These are phyloP conservation scores for Debaryomyces prosopidis DNA, from an alignment of 805 yeast species.

Conservation along the genomic window DNA sequence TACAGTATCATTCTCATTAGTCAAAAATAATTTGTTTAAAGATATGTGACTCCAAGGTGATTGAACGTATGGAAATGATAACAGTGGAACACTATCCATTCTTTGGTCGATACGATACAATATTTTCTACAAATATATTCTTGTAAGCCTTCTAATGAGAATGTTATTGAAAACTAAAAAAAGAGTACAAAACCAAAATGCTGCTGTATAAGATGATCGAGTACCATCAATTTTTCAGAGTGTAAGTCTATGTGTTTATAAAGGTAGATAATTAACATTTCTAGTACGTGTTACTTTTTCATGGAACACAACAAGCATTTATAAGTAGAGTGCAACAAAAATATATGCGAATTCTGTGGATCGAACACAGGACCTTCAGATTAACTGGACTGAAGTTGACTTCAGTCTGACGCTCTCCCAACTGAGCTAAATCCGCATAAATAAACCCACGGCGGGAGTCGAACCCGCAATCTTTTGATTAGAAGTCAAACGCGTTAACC, in stretches of 20 bases:
- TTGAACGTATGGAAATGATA: constrained; percentile 29
- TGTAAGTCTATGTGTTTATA: no score
- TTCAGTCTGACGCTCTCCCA: constrained; percentile 41
- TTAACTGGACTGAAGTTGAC: constrained; percentile 25
- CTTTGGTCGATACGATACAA: neutral
- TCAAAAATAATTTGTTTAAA: constrained; percentile 23
- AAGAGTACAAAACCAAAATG: no score
- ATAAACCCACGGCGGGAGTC: constrained; percentile 52
- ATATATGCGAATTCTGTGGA: constrained; percentile 29
- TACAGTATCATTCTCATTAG: constrained; percentile 25
- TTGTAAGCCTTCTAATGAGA: no score
- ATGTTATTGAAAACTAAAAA: no score
- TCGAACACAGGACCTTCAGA: constrained; percentile 34
- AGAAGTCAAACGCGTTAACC: constrained; percentile 70
- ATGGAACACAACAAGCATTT: no score
- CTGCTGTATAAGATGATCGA: no score
- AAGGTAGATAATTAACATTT: no score
- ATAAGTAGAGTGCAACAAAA: constrained; percentile 8
- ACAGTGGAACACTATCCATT: constrained; percentile 14
- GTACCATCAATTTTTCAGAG: no score
- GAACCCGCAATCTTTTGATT: constrained; percentile 67
- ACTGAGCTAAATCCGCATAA: constrained; percentile 35
- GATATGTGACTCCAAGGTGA: constrained; percentile 11
- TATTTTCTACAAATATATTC: no score
- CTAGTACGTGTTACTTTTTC: no score